A percentile compares a stretch with the other conserved stretches of the same genome.
These are phyloP conservation scores for Tolypocladium sp. DNA, from an alignment of 2,329 filamentous ascomycete species.

Conservation along the genomic window DNA sequence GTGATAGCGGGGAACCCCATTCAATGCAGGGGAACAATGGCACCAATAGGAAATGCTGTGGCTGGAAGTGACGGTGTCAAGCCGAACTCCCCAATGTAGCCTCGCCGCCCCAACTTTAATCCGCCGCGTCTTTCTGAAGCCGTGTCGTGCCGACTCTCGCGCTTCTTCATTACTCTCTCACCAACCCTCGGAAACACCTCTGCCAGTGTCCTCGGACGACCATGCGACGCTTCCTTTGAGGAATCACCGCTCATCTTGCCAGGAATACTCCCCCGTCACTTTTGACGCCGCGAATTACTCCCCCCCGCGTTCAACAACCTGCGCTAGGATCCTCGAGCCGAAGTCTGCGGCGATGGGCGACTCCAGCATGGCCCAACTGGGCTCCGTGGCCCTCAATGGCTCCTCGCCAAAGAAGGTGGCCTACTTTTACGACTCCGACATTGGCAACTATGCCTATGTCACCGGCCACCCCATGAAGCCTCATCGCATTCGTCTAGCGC, in stretches of 20 bases:
- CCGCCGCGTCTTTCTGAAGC: constrained; percentile 10
- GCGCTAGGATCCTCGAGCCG: not conserved
- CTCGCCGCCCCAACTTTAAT: constrained; percentile 19
- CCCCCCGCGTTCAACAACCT: not conserved
- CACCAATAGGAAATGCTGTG: not conserved
- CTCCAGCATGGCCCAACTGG: constrained; percentile 25
- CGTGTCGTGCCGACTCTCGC: constrained; percentile 10
- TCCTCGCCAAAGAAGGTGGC: constrained; percentile 69
- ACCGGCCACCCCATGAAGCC: constrained; percentile 98
- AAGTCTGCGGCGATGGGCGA: constrained; percentile 24
- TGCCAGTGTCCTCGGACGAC: not conserved
- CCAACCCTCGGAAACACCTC: not conserved
- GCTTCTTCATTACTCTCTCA: constrained; percentile 1
- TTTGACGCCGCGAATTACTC: not conserved
- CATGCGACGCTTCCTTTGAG: not conserved
- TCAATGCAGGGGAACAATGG: not conserved
- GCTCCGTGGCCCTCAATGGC: constrained; percentile 37
- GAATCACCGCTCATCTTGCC: not conserved
- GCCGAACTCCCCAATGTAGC: not conserved
- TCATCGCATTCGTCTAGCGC: constrained; percentile 87
- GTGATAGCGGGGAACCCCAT: not conserved
- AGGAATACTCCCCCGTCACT: not conserved
- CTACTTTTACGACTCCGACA: constrained; percentile 97
- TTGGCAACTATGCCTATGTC: constrained; percentile 96
- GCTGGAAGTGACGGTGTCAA: not conserved